These are phyloP conservation scores for Tylopilus balloui DNA, from an alignment of 768 basidiomycete genomes.

Conservation along the genomic window DNA sequence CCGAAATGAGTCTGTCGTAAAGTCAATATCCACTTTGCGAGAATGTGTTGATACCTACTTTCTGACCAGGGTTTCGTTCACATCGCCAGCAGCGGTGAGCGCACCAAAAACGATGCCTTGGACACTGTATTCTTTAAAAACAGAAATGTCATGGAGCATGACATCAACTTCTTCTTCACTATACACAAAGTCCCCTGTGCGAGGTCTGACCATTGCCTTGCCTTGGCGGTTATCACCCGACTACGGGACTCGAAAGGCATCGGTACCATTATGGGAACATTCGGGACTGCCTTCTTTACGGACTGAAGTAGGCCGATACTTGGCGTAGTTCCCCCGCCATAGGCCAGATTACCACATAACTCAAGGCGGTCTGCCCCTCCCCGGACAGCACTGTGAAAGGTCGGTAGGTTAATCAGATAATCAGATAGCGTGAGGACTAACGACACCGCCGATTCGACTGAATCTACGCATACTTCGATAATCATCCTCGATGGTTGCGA, in stretches of 20 bases:
- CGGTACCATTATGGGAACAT: constrained; percentile 69
- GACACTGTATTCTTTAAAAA: constrained; percentile 54
- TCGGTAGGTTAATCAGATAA: constrained; percentile 3
- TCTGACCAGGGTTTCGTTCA: constrained; percentile 58
- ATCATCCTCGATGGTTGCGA: constrained; percentile 6
- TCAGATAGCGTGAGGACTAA: constrained; percentile 31
- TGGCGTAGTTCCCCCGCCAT: constrained; percentile 82
- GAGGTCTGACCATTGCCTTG: constrained; percentile 78
- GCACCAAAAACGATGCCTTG: constrained; percentile 66
- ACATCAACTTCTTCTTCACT: constrained; percentile 59
- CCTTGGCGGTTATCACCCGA: not conserved
- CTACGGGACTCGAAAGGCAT: constrained; percentile 10
- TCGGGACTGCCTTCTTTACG: constrained; percentile 46
- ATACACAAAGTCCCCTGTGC: constrained; percentile 77
- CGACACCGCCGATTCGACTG: constrained; percentile 65
- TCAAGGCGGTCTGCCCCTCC: constrained; percentile 78
- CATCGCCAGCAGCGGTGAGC: constrained; percentile 50
- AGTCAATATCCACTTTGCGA: not conserved
- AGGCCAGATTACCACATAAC: constrained; percentile 61
- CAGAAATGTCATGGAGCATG: constrained; percentile 69
- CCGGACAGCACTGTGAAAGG: constrained; percentile 50
- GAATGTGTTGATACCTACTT: constrained; percentile 25
- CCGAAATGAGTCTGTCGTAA: constrained; percentile 46
- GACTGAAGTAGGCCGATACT: constrained; percentile 66
- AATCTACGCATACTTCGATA: constrained; percentile 74